Percentiles rank a stretch among this genome's conserved stretches.
Conservation (phyloP, 2,329 filamentous ascomycete genomes). For the Cladosporium colombiae region DNA sequence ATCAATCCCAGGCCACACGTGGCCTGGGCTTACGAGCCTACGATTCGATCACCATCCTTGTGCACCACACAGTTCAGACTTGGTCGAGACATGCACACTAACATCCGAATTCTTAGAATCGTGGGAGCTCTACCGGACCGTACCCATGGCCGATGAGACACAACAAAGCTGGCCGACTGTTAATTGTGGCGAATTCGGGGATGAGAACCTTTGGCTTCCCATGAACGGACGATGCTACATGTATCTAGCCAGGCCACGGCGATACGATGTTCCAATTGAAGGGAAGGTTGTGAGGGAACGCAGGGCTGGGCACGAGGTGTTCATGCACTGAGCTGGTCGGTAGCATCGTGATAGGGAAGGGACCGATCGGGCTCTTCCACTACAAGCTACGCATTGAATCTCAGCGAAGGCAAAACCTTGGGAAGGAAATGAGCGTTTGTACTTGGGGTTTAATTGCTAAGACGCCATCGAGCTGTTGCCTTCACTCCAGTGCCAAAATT, state of each 20-base stretch:
- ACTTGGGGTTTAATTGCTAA: not conserved
- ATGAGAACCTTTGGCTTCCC: not conserved
- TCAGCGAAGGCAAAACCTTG: not conserved
- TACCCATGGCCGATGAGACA: not conserved
- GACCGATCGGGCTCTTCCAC: too few species aligned
- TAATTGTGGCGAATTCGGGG: not conserved
- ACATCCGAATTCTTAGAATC: not conserved
- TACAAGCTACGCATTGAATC: not conserved
- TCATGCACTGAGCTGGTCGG: not conserved
- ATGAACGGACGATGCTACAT: not conserved
- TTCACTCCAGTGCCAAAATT: too few species aligned
- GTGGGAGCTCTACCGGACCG: not conserved
- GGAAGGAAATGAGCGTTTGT: not conserved
- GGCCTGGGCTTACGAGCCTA: not conserved
- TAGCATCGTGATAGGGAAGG: not conserved
- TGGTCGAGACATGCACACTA: not conserved
- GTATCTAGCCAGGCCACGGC: not conserved
- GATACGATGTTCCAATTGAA: not conserved
- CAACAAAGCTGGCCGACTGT: not conserved
- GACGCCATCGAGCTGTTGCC: not conserved
- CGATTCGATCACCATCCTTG: not conserved
- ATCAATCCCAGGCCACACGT: not conserved
- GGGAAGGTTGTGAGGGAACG: not conserved
- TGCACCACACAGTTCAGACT: not conserved
- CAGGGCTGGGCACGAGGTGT: not conserved